These are phyloP conservation scores for Tremella fuciformis DNA, from an alignment of 768 basidiomycete species.

Conservation along the genomic window DNA sequence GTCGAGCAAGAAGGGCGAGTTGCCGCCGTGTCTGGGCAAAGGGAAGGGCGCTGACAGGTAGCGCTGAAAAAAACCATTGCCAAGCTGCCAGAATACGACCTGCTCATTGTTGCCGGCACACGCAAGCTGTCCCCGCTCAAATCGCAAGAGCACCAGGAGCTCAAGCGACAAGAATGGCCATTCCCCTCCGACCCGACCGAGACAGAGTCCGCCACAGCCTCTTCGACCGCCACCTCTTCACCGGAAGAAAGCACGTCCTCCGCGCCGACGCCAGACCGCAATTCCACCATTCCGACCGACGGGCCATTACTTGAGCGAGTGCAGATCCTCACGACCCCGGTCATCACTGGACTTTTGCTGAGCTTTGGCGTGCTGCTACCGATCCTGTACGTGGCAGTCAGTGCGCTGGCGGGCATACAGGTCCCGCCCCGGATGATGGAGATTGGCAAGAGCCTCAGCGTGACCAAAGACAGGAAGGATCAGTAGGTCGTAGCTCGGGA, in stretches of 20 bases:
- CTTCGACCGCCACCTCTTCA: constrained; percentile 13
- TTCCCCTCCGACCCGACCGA: constrained; percentile 25
- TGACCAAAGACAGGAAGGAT: constrained; percentile 48
- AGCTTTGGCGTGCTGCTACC: constrained; percentile 45
- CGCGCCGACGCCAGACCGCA: constrained; percentile 5
- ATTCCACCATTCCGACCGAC: constrained; percentile 7
- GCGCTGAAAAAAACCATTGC: constrained; percentile 7
- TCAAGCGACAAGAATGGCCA: constrained; percentile 40
- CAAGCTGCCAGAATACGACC: constrained; percentile 18
- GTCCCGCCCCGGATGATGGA: constrained; percentile 50
- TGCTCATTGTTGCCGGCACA: constrained; percentile 37
- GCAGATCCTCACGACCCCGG: constrained; percentile 44
- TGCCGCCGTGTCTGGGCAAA: no score
- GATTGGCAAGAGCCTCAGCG: constrained; percentile 39
- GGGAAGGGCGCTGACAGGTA: not conserved
- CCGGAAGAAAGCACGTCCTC: constrained; percentile 12
- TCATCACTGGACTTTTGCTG: constrained; percentile 45
- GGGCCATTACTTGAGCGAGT: constrained; percentile 43
- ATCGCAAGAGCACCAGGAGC: not conserved
- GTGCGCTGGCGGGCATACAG: constrained; percentile 44
- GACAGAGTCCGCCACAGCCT: constrained; percentile 12
- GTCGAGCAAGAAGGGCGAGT: no score
- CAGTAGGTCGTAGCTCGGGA: constrained; percentile 23
- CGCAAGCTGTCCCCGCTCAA: constrained; percentile 5
- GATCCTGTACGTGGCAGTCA: constrained; percentile 38